phyloP scores from a whole-genome alignment of 441 rosid species.

The Erysimum pusillum region DNA sequence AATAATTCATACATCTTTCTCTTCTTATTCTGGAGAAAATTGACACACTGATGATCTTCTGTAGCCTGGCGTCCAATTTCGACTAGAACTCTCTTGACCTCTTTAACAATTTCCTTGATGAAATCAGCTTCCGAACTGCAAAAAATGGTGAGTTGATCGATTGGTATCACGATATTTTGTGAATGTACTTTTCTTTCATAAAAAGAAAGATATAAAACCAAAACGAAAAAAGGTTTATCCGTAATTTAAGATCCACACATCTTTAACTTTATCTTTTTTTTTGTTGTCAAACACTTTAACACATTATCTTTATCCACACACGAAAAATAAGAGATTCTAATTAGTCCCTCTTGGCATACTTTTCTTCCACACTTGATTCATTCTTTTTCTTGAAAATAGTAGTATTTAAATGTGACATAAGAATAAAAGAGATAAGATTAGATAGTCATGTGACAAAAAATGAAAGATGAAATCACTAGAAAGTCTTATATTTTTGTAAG shows the following conservation, averaged over 20 bases:
- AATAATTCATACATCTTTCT: not conserved
- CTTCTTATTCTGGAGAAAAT: too few species aligned
- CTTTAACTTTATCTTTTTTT: not conserved
- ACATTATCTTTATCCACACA: not conserved
- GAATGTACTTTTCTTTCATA: not conserved
- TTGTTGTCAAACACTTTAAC: too few species aligned
- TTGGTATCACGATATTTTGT: not conserved
- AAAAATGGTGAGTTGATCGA: too few species aligned
- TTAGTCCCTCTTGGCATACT: too few species aligned
- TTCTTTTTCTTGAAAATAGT: too few species aligned
- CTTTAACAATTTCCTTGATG: not conserved
- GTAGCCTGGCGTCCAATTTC: not conserved
- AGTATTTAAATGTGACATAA: too few species aligned
- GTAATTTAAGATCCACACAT: not conserved
- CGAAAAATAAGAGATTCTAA: too few species aligned
- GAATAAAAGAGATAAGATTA: too few species aligned
- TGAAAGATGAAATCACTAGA: too few species aligned
- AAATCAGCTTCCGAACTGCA: slow-evolving; percentile 7
- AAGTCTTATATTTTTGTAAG: too few species aligned
- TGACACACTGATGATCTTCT: not conserved
- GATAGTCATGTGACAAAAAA: too few species aligned
- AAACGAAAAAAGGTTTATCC: not conserved
- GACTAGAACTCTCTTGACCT: not conserved
- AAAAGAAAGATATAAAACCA: not conserved
- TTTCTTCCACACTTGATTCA: too few species aligned